A percentile compares a stretch with the other conserved stretches of the same genome.
Evolutionary conservation across 139 green algal genomes (phyloP).

Genomic region (Closterium sp.): DNA sequence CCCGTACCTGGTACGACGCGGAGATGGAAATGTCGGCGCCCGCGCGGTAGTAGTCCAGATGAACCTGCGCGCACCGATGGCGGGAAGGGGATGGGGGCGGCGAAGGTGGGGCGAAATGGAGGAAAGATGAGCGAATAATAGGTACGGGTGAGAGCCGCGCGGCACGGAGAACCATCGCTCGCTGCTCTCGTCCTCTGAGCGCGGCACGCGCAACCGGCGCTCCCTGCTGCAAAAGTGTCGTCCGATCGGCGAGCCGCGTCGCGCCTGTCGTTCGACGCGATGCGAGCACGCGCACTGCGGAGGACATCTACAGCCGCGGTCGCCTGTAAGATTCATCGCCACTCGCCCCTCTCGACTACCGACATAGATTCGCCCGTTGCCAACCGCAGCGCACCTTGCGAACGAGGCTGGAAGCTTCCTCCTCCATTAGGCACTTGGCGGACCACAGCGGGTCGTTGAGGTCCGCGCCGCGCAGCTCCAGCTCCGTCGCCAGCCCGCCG

Average conservation of each 20-base stretch:
- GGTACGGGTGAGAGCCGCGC: not conserved
- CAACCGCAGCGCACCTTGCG: slow-evolving; percentile 7
- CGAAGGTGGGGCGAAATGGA: not conserved
- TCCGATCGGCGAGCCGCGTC: no score
- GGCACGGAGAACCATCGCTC: not conserved
- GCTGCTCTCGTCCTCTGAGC: not conserved
- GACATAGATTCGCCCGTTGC: no score
- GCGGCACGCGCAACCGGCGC: not conserved
- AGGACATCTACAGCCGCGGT: no score
- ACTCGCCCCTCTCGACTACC: no score
- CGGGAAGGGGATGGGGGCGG: not conserved
- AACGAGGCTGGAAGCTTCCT: slow-evolving; percentile 1
- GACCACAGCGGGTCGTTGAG: slow-evolving; percentile 50
- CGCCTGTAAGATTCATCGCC: no score
- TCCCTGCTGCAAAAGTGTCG: no score
- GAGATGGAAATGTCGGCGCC: slow-evolving; percentile 46
- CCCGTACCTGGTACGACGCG: slow-evolving; percentile 38
- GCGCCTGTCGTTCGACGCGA: no score
- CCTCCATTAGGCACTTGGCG: slow-evolving; percentile 38
- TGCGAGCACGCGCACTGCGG: no score
- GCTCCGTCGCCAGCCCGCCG: slow-evolving; percentile 47
- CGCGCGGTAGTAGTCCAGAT: slow-evolving; percentile 45
- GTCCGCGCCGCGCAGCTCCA: slow-evolving; percentile 37
- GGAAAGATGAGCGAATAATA: not conserved
- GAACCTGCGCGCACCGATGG: slow-evolving; percentile 18